A percentile compares a stretch with the other conserved stretches of the same genome.
Conservation (phyloP, 805 yeast species). For the Hermanozyma aechmeae region DNA sequence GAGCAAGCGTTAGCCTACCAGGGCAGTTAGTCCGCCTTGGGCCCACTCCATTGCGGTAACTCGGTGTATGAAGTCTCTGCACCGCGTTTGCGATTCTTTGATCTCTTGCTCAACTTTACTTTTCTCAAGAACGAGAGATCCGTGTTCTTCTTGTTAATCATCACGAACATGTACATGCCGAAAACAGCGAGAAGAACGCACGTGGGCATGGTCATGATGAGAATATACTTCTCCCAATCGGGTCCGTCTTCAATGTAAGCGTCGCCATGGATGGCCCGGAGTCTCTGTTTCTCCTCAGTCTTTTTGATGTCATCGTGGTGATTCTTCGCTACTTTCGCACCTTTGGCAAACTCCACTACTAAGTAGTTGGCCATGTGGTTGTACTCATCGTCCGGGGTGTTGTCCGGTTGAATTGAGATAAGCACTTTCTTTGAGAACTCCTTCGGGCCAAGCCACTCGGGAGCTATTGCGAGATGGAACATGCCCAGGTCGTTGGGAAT, state of each 20-base stretch:
- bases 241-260: slow-evolving; percentile 37
- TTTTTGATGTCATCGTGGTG: slow-evolving; percentile 33
- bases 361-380: slow-evolving; percentile 34
- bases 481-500: slow-evolving; percentile 49
- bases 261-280: slow-evolving; percentile 19
- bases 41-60: slow-evolving; percentile 24
- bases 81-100: slow-evolving; percentile 11
- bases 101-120: slow-evolving; percentile 18
- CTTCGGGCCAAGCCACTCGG: slow-evolving; percentile 48
- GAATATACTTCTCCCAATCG: slow-evolving; percentile 49
- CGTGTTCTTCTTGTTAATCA: slow-evolving; percentile 34
- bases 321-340: slow-evolving; percentile 45
- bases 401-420: slow-evolving; percentile 67
- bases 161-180: slow-evolving; percentile 56
- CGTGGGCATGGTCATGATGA: slow-evolving; percentile 62
- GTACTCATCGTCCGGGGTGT: slow-evolving; percentile 57
- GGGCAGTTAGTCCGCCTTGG: slow-evolving; percentile 9
- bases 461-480: slow-evolving; percentile 50
- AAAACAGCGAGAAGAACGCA: slow-evolving; percentile 51
- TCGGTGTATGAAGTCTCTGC: no score
- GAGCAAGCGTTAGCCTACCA: no score
- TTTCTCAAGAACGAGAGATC: slow-evolving; percentile 34
- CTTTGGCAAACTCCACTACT: slow-evolving; percentile 39
- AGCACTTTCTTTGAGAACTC: slow-evolving; percentile 48
- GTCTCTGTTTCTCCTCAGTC: slow-evolving; percentile 21